Evolutionary conservation across 768 basidiomycete genomes (phyloP).

Genomic region (Phanerochaete sordida): DNA sequence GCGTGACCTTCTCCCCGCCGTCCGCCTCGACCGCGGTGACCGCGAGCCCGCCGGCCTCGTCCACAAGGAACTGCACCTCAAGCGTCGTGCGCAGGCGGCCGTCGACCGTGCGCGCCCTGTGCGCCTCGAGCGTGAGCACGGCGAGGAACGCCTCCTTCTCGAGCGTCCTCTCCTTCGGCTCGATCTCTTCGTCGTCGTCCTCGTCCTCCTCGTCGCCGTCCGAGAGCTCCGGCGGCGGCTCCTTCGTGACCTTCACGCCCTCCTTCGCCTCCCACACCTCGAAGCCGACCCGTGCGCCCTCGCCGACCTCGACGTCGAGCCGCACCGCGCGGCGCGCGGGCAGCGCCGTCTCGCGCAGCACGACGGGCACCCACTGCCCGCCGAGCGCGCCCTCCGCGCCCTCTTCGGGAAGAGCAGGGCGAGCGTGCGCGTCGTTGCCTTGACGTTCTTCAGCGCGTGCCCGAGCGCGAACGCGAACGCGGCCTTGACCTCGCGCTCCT

Average conservation of each 20-base stretch:
- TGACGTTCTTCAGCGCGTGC: slow-evolving; percentile 41
- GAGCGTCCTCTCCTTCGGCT: slow-evolving; percentile 60
- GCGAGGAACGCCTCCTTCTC: slow-evolving; percentile 50
- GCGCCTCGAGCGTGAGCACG: slow-evolving; percentile 30
- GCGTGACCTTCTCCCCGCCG: slow-evolving; percentile 32
- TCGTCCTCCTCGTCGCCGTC: slow-evolving; percentile 48
- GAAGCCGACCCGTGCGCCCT: slow-evolving; percentile 45
- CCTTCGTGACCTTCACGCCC: slow-evolving; percentile 60
- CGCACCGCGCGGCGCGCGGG: slow-evolving; percentile 60
- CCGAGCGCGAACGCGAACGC: slow-evolving; percentile 45
- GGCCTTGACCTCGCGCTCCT: slow-evolving; percentile 45
- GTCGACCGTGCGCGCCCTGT: slow-evolving; percentile 39
- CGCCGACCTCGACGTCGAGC: slow-evolving; percentile 52
- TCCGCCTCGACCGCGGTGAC: slow-evolving; percentile 35
- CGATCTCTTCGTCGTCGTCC: slow-evolving; percentile 57
- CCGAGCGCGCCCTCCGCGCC: slow-evolving; percentile 43
- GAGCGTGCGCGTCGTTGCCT: slow-evolving; percentile 57
- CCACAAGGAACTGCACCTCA: slow-evolving; percentile 39
- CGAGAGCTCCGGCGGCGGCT: slow-evolving; percentile 42
- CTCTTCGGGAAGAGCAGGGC: slow-evolving; percentile 63
- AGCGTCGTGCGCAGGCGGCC: slow-evolving; percentile 50
- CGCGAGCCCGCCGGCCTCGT: slow-evolving; percentile 30
- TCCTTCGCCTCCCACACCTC: slow-evolving; percentile 82
- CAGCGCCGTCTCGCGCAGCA: slow-evolving; percentile 67
- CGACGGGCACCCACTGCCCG: slow-evolving; percentile 61